These are phyloP conservation scores for Saccharomyces pastorianus DNA, from an alignment of 1,139 yeast genomes.

Conservation along the genomic window DNA sequence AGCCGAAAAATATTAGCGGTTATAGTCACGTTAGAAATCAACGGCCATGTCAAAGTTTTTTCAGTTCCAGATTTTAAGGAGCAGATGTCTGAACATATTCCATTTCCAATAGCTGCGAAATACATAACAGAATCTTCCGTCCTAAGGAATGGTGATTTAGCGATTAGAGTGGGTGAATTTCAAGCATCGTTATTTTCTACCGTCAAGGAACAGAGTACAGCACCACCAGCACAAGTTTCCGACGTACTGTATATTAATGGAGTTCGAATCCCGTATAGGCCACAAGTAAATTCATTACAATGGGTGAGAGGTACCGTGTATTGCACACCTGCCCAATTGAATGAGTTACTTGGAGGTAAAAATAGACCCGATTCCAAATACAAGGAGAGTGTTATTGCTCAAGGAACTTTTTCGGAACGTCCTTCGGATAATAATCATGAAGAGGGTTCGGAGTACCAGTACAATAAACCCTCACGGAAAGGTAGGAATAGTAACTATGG, in stretches of 20 bases:
- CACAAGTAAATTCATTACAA: conserved; percentile 69
- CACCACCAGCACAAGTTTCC: conserved; percentile 14
- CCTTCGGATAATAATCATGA: background rate
- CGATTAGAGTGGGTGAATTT: conserved; percentile 49
- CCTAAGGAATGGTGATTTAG: conserved; percentile 64
- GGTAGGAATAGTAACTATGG: conserved; percentile 33
- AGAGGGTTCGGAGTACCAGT: conserved; percentile 31
- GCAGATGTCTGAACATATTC: conserved; percentile 36
- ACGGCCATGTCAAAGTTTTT: conserved; percentile 38
- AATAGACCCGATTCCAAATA: conserved; percentile 47
- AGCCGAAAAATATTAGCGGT: conserved; percentile 35
- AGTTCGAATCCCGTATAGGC: conserved; percentile 65
- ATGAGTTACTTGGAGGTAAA: conserved; percentile 52
- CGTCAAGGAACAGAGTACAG: conserved; percentile 33
- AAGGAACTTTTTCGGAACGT: conserved; percentile 41
- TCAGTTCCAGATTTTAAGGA: conserved; percentile 51
- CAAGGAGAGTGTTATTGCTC: conserved; percentile 50
- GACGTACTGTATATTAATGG: conserved; percentile 55
- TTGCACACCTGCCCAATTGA: conserved; percentile 53
- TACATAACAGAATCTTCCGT: conserved; percentile 42
- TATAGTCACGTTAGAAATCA: conserved; percentile 36
- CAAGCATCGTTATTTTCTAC: conserved; percentile 50
- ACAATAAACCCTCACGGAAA: conserved; percentile 45
- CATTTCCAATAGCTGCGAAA: conserved; percentile 36
- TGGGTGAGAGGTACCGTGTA: conserved; percentile 78